A percentile compares a stretch with the other conserved stretches of the same genome.
These are phyloP conservation scores for Ilyonectria robusta DNA, from an alignment of 2,329 filamentous ascomycete genomes.

Conservation along the genomic window DNA sequence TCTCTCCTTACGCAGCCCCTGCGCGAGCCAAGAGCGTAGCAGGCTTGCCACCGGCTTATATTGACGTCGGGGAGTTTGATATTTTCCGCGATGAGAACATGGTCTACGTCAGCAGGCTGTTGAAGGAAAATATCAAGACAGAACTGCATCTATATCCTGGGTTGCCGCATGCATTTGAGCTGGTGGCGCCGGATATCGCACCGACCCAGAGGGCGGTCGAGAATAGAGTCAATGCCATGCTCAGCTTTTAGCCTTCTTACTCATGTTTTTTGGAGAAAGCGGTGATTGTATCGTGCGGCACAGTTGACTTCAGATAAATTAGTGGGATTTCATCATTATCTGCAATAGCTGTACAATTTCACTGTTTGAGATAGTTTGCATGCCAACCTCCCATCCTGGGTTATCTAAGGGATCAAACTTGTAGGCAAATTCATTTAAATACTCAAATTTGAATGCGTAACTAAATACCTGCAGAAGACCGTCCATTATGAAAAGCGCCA, in stretches of 20 bases:
- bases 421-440: too few species aligned
- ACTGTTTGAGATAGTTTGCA: too few species aligned
- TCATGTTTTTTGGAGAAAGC: neutral
- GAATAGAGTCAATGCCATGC: neutral
- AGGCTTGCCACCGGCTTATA: constrained; percentile 29
- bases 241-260: neutral
- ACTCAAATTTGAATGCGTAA: too few species aligned
- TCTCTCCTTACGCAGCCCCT: constrained; percentile 37
- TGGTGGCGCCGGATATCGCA: constrained; percentile 18
- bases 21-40: constrained; percentile 30
- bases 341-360: too few species aligned
- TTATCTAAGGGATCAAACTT: too few species aligned
- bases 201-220: neutral
- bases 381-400: too few species aligned
- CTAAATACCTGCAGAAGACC: too few species aligned
- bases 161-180: constrained; percentile 39
- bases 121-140: constrained; percentile 34
- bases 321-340: too few species aligned
- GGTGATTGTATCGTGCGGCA: neutral
- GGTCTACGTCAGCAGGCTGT: constrained; percentile 35
- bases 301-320: too few species aligned
- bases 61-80: constrained; percentile 37
- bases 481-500: too few species aligned
- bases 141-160: constrained; percentile 42
- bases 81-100: constrained; percentile 38